Percentiles rank a stretch among this genome's conserved stretches.
Evolutionary conservation across 2,329 filamentous ascomycete genomes (phyloP).

Genomic region (Rutstroemia sp.): DNA sequence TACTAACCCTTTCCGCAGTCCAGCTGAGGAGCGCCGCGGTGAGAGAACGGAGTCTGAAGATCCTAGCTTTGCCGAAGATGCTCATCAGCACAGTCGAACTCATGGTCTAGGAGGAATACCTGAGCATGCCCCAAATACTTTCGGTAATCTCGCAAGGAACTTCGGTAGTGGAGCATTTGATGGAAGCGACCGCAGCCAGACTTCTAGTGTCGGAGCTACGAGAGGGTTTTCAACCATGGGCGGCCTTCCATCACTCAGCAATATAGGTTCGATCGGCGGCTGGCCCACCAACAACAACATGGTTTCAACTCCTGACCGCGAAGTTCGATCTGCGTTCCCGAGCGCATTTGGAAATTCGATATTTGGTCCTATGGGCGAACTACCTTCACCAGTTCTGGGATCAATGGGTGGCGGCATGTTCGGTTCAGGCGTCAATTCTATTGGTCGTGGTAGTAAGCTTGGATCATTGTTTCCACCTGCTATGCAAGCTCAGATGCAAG

Average conservation of each 20-base stretch:
- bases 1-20: constrained; percentile 94
- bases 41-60: constrained; percentile 51
- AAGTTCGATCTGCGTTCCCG: constrained; percentile 44
- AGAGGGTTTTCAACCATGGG: constrained; percentile 62
- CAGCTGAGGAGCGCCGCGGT: constrained; percentile 45
- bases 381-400: constrained; percentile 59
- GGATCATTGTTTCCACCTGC: constrained; percentile 79
- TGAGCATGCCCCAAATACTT: constrained; percentile 42
- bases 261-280: constrained; percentile 37
- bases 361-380: constrained; percentile 68
- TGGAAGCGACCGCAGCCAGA: constrained; percentile 85
- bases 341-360: constrained; percentile 70
- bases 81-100: constrained; percentile 39
- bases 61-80: constrained; percentile 30
- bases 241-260: constrained; percentile 49
- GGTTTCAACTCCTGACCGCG: constrained; percentile 60
- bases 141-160: constrained; percentile 47
- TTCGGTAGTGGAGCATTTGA: constrained; percentile 41
- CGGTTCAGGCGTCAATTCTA: constrained; percentile 52
- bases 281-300: constrained; percentile 51
- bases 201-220: constrained; percentile 70
- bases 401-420: constrained; percentile 64
- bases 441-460: constrained; percentile 72
- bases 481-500: constrained; percentile 88
- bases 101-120: constrained; percentile 45